Conservation (phyloP, 2,329 filamentous ascomycete genomes). For the Apiospora kogelbergensis region DNA sequence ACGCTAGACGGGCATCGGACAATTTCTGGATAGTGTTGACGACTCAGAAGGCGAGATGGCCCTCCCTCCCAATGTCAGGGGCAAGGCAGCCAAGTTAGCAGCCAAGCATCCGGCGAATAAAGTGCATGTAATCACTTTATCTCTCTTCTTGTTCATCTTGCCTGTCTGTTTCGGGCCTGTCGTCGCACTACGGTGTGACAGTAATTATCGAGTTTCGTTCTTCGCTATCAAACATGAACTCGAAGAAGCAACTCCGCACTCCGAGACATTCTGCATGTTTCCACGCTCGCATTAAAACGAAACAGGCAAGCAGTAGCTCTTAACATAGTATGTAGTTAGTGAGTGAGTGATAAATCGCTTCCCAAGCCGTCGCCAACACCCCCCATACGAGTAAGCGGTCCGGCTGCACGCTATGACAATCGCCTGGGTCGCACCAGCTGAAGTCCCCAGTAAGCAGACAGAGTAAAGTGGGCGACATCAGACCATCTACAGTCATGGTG, state of each 20-base stretch:
- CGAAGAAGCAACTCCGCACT: not conserved
- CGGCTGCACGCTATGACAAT: slow-evolving; percentile 3
- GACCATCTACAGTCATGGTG: not conserved
- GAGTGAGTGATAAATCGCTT: not conserved
- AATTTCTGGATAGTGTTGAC: not conserved
- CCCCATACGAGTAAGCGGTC: not conserved
- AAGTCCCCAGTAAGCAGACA: not conserved
- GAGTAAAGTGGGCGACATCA: not conserved
- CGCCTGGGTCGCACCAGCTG: not conserved
- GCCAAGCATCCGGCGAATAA: not conserved
- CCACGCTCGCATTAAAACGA: not conserved
- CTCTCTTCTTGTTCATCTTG: not conserved
- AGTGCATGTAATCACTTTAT: not conserved
- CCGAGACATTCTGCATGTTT: slow-evolving; percentile 5
- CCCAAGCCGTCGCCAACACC: not conserved
- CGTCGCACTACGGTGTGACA: not conserved
- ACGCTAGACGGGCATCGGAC: slow-evolving; percentile 4
- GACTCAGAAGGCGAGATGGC: not conserved
- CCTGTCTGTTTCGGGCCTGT: not conserved
- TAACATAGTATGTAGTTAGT: not conserved
- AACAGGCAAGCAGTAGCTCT: not conserved
- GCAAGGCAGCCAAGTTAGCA: not conserved
- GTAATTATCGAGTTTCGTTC: not conserved
- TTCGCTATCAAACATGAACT: not conserved
- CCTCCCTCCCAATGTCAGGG: not conserved